Percentiles rank a stretch among this genome's conserved stretches.
These are phyloP conservation scores for Saccharomyces jurei DNA, from an alignment of 805 yeast species.

Conservation along the genomic window DNA sequence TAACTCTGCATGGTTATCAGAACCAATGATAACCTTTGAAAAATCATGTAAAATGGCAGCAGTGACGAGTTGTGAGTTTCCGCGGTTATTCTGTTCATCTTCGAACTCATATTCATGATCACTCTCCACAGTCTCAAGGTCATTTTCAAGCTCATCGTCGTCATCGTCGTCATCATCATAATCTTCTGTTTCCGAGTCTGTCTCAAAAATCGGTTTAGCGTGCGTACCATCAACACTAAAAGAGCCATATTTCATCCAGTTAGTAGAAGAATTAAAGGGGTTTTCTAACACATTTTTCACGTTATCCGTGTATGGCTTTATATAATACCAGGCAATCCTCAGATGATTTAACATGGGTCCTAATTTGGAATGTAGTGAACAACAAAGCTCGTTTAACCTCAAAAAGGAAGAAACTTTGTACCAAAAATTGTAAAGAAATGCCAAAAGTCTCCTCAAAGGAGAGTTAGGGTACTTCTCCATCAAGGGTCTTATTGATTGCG, in stretches of 20 bases:
- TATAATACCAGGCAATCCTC: constrained; percentile 7
- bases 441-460: not conserved
- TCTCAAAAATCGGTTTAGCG: not conserved
- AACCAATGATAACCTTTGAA: not conserved
- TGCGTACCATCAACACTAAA: not conserved
- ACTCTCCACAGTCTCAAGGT: not conserved
- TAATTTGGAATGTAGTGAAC: constrained; percentile 2
- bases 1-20: not conserved
- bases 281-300: constrained; percentile 1
- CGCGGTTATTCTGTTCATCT: not conserved
- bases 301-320: constrained; percentile 6
- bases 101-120: not conserved
- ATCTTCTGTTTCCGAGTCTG: not conserved
- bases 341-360: constrained; percentile 10
- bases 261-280: not conserved
- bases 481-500: not conserved
- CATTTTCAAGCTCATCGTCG: not conserved
- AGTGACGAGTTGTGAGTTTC: not conserved
- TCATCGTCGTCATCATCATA: not conserved
- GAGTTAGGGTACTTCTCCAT: not conserved
- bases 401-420: not conserved
- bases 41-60: not conserved
- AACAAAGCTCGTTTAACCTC: not conserved
- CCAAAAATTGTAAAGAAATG: not conserved
- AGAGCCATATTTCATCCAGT: constrained; percentile 12